Conservation (phyloP, 2,329 filamentous ascomycete species). For the Colletotrichum sansevieriae region DNA sequence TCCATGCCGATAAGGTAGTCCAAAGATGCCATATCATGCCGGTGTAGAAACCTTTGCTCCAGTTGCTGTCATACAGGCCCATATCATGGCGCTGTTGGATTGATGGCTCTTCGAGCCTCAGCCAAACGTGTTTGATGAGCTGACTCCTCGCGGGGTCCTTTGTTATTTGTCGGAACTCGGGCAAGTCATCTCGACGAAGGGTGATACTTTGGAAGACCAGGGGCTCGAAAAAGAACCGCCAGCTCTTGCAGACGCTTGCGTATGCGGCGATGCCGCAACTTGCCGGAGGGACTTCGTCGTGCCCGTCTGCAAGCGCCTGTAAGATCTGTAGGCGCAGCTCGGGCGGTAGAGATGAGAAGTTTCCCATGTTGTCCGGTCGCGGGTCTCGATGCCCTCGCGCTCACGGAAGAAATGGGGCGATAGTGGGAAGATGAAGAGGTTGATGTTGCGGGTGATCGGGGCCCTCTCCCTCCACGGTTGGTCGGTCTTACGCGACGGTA, state of each 20-base stretch:
- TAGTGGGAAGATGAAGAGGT: no score
- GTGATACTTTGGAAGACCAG: neutral
- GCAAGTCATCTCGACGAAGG: neutral
- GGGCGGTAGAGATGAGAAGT: neutral
- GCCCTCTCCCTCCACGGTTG: no score
- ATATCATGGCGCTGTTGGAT: no score
- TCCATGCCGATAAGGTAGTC: no score
- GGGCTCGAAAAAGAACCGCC: conserved; percentile 2
- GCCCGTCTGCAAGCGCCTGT: neutral
- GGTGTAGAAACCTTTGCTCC: no score
- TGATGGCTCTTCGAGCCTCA: neutral
- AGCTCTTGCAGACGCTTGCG: conserved; percentile 14
- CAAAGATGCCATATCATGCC: no score
- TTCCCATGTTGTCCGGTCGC: neutral
- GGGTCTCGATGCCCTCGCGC: no score
- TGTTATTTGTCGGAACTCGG: neutral
- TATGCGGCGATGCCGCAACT: neutral
- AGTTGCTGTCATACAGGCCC: no score
- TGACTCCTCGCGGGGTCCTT: neutral
- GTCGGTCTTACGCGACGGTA: no score
- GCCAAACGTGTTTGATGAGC: conserved; percentile 7
- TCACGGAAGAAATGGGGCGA: no score
- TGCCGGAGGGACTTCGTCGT: neutral
- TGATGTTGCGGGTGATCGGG: no score
- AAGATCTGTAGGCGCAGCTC: conserved; percentile 13